These are phyloP conservation scores for Ogataea saltuana DNA, from an alignment of 805 yeast genomes.

Conservation along the genomic window DNA sequence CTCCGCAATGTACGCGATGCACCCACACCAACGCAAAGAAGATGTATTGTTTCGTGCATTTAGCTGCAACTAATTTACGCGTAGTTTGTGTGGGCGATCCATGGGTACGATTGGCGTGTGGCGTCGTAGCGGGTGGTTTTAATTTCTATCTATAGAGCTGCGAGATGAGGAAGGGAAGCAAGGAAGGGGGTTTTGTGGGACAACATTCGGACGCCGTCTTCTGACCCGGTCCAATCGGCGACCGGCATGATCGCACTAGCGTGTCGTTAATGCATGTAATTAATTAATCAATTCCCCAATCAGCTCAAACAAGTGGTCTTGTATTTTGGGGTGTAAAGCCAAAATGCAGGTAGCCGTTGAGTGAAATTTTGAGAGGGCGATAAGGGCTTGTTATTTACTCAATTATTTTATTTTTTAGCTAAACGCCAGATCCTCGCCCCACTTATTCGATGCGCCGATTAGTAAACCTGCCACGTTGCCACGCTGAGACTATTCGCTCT, in stretches of 20 bases:
- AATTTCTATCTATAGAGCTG: neutral
- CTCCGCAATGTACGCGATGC: neutral
- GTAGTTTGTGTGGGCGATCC: neutral
- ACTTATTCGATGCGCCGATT: neutral
- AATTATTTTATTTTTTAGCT: too few species aligned
- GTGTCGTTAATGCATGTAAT: constrained; percentile 2
- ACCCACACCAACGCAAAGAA: constrained; percentile 7
- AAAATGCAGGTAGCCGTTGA: constrained; percentile 6
- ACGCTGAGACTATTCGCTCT: too few species aligned
- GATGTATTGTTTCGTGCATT: neutral
- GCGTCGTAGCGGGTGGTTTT: neutral
- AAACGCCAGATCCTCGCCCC: neutral
- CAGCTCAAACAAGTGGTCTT: neutral
- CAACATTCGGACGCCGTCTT: neutral
- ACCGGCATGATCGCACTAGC: neutral
- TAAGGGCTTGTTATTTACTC: neutral
- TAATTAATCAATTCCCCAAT: constrained; percentile 1
- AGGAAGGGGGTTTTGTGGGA: constrained; percentile 4
- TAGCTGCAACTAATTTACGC: constrained; percentile 5
- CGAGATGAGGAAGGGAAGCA: neutral
- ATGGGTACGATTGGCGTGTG: constrained; percentile 5
- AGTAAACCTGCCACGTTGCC: neutral
- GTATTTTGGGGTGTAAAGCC: constrained; percentile 1
- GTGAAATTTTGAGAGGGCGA: neutral
- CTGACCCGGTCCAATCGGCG: constrained; percentile 5